Evolutionary conservation across 352 stramenopile genomes (phyloP).

Genomic region (Saprolegnia parasitica): DNA sequence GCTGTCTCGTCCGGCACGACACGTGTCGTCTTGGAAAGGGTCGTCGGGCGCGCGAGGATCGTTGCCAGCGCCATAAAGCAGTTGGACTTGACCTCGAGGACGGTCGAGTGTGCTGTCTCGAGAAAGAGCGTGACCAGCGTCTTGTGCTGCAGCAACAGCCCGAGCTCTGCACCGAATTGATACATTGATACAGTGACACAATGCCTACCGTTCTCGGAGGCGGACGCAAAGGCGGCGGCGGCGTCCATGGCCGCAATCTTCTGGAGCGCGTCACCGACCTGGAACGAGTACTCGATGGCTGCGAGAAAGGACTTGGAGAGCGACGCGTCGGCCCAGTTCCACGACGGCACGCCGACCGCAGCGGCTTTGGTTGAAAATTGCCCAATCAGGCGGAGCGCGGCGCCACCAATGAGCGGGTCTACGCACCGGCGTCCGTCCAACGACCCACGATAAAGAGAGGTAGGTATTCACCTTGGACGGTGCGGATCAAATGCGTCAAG

Average conservation of each 20-base stretch:
- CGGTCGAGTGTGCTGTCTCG: conserved; percentile 48
- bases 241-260: conserved; percentile 83
- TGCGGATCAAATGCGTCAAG: conserved; percentile 10
- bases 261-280: conserved; percentile 55
- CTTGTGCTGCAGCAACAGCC: conserved; percentile 66
- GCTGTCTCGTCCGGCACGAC: conserved; percentile 51
- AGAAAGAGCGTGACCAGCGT: conserved; percentile 59
- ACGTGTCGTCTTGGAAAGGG: conserved; percentile 35
- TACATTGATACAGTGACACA: not conserved
- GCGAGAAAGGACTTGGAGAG: conserved; percentile 74
- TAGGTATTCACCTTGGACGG: not conserved
- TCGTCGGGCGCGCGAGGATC: conserved; percentile 49
- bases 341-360: conserved; percentile 58
- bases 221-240: conserved; percentile 67
- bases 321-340: conserved; percentile 69
- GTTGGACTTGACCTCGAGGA: conserved; percentile 69
- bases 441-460: too few species aligned
- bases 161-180: conserved; percentile 43
- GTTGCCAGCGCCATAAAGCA: conserved; percentile 63
- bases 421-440: not conserved
- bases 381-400: conserved; percentile 66
- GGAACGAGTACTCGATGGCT: conserved; percentile 63
- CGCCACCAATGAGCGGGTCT: conserved; percentile 78
- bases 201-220: conserved; percentile 66
- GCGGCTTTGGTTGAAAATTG: conserved; percentile 68